Evolutionary conservation across 495 filamentous ascomycete genomes (phyloP), one percentile per base, ranked within the genome.

Genomic region (Neurospora discreta): DNA sequence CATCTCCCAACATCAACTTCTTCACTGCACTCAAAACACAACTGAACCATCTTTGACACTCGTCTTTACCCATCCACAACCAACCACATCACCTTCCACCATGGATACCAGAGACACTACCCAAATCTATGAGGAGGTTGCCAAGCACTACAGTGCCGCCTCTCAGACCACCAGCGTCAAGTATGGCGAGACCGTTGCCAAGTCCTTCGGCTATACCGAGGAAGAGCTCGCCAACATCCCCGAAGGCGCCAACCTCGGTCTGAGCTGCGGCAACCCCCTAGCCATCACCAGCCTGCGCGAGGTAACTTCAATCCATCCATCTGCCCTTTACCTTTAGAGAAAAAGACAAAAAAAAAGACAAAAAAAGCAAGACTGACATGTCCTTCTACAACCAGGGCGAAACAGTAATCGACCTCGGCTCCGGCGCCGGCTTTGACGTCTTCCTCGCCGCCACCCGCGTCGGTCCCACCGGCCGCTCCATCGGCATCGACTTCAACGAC

Each of bases 401-500:
- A 77, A 87, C 84, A 2, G 82, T 90, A 9, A 77, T 91, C 71
- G 90, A 91, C 72, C 78, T 92, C 5, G 89, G 90, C 41, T 84
- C 82, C 74, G 89, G 90, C 6, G 87, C 83, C 8, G 89, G 89
- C 6, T 89, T 91, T 71, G 90, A 92, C 74, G 82, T 88, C 67
- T 88, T 91, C 74, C 84, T 87, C 3, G 89, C 89, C 26, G 82
- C 87, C 5, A 77, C 79, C 65, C 87, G 85, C 71, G 85, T 92
- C 15, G 89, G 89, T 0, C 67, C 73, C 0, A 78, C 75, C 3
- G 90, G 90, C 6, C 79, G 78, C 10, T 87, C 83, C 1, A 88
- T 90, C 69, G 90, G 90, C 18, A 79, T 92, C 26, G 90, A 92
- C 78, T 91, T 91, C 86, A 91, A 85, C 73, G 82, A 89, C 88